Percentiles rank a stretch among this genome's conserved stretches.
phyloP scores from a whole-genome alignment of 495 filamentous ascomycete species.

The Platismatia glauca region DNA sequence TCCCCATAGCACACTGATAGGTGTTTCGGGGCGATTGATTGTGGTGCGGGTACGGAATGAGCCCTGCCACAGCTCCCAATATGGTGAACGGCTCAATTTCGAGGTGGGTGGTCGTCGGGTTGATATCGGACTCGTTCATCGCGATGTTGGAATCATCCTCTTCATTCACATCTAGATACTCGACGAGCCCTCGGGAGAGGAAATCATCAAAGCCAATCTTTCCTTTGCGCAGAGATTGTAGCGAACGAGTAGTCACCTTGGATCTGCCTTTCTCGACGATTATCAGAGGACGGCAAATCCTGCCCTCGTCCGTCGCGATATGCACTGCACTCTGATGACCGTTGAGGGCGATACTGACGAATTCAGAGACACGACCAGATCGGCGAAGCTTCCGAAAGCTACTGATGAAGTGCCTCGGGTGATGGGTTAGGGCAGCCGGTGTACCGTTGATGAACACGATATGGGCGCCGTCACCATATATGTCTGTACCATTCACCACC shows the following conservation, averaged over 20 bases:
- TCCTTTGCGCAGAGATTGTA: slow-evolving; percentile 70
- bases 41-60: slow-evolving; percentile 98
- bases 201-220: slow-evolving; percentile 88
- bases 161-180: slow-evolving; percentile 97
- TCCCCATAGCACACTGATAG: slow-evolving; percentile 99
- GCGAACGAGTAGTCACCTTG: slow-evolving; percentile 62
- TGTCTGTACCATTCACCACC: slow-evolving; percentile 64
- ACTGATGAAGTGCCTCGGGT: slow-evolving; percentile 74
- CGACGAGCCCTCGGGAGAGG: slow-evolving; percentile 75
- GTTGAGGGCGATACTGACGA: slow-evolving; percentile 92
- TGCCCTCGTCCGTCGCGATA: slow-evolving; percentile 91
- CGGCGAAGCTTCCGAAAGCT: slow-evolving; percentile 76
- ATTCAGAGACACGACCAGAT: slow-evolving; percentile 82
- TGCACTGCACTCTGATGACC: slow-evolving; percentile 84
- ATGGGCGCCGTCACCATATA: slow-evolving; percentile 74
- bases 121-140: slow-evolving; percentile 75
- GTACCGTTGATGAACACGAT: slow-evolving; percentile 94
- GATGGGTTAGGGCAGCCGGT: slow-evolving; percentile 70
- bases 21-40: slow-evolving; percentile 99
- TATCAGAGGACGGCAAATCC: slow-evolving; percentile 91
- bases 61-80: slow-evolving; percentile 89
- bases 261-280: slow-evolving; percentile 81
- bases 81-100: slow-evolving; percentile 98
- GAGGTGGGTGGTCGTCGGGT: slow-evolving; percentile 73
- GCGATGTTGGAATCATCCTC: slow-evolving; percentile 94